Evolutionary conservation across 78 protist species (phyloP), one percentile per base, ranked within the genome.

Genomic region (Dictyostelium firmibasis): DNA sequence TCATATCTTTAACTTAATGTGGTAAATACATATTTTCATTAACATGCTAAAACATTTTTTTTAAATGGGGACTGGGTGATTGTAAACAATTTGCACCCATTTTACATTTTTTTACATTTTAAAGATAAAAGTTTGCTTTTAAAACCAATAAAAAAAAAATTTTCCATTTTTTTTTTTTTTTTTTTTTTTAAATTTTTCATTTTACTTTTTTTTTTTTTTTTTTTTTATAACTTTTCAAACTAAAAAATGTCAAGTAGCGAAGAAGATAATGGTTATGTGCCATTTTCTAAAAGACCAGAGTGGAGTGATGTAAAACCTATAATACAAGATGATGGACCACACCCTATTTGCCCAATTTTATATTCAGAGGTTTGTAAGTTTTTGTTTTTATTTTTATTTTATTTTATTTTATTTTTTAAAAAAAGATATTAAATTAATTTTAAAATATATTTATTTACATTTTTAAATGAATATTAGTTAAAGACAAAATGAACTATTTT

Each of bases 221-320:
- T 2, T 44, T 44, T 57, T 57, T 38, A 4, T 38, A 4, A 4
- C 4, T 20, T 20, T 23, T 27, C 16, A 57, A 57, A 20, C 20
- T 20, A 57, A 62, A 67, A 25, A 64, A 72, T 72, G 79, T 72
- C 79, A 72, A 33, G 38, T 3, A 11, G 57, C 3, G 92, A 86
- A 14, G 84, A 86, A 23, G 70, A 50, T 25, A 69, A 82, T 77
- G 36, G 25, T 36, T 79, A 93, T 76, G 44, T 85, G 0, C 85
- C 94, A 18, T 91, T 81, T 64, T 38, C 81, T n/a, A 64, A 97
- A 23, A 79, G 98, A 57, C 62, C 62, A 29, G 98, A 97, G 43
- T 98, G 99, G 99, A 77, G 27, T 4, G 99, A 98, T 74, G 97
- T 98, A 20, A 31, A 1, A 43, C 99, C 99, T 2, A 20, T 98